Base-by-base conservation (phyloP, 306 rosid genomes). In the Myrica gale region DNA sequence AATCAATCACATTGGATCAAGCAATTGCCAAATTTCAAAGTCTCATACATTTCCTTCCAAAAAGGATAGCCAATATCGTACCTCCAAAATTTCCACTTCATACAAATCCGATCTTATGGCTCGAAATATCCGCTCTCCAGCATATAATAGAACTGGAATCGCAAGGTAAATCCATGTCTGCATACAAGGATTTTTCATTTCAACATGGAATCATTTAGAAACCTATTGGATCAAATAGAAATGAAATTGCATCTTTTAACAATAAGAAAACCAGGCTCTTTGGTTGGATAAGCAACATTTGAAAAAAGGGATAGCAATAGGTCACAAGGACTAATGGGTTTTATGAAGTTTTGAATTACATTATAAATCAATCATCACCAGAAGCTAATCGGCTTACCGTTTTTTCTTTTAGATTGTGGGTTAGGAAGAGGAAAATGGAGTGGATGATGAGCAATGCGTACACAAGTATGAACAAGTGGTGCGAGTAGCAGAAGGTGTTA, bases 131-230 rank as follows among this genome's bases (percentile, higher is more conserved):
- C 98, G 71, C 85, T 93, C 97, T 72, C 92, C 98, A 1, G 84
- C 23, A 20, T 91, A 91, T 70, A 91, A 70, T 37, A 86, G 71
- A 79, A 89, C 83, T 60, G 98, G 97, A 86, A 93, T 76, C 56
- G 89, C 91, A 80, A 93, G 81, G 84, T 91, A 93, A 83, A 93
- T 87, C 93, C 97, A 93, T 58, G 98, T 91, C 98, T 93, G 83
- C 89, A 76, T 45, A 42, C 72, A 32, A 9, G 51, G n/a, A 68
- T 47, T 67, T 21, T 56, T 57, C 47, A 50, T 26, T 39, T n/a
- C 17, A 60, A 61, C 0, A 67, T 15, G 48, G 53, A 77, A 41
- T 21, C 67, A 48, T 20, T 63, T 65, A 55, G 39, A 47, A 8
- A 13, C 8, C 12, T 69, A 48, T 26, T 20, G n/a, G 37, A 16